phyloP scores from a whole-genome alignment of 75 land plant genomes.

The Azolla pinnata region DNA sequence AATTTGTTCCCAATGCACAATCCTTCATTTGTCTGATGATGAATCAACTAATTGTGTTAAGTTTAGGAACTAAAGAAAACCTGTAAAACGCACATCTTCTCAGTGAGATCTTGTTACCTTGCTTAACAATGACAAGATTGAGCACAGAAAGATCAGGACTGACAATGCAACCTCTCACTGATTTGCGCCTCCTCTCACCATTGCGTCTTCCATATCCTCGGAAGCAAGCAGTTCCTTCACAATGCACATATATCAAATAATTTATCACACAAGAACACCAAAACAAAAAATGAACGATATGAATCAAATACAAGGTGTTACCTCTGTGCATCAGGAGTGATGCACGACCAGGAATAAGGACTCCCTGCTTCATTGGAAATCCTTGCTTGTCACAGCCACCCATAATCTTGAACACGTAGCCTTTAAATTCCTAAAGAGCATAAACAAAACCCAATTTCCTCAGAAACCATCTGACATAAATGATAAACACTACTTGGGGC shows the following conservation, averaged over 20 bases:
- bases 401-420: slow-evolving; percentile 75
- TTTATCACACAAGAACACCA: not conserved
- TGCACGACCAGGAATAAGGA: slow-evolving; percentile 66
- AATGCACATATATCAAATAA: not conserved
- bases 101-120: slow-evolving; percentile 26
- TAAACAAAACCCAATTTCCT: slow-evolving; percentile 28
- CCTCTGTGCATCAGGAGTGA: slow-evolving; percentile 58
- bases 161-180: slow-evolving; percentile 85
- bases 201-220: slow-evolving; percentile 71
- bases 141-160: slow-evolving; percentile 73
- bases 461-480: slow-evolving; percentile 8
- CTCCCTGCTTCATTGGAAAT: slow-evolving; percentile 86
- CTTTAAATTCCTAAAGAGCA: slow-evolving; percentile 61
- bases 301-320: slow-evolving; percentile 4
- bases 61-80: too few relatives aligned
- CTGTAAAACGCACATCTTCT: not conserved
- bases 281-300: not conserved
- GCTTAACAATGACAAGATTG: slow-evolving; percentile 78
- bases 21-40: too few relatives aligned
- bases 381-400: slow-evolving; percentile 87
- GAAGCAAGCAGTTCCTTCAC: slow-evolving; percentile 57
- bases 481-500: too few relatives aligned
- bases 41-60: too few relatives aligned
- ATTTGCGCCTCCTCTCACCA: slow-evolving; percentile 74
- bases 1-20: too few relatives aligned